These are phyloP conservation scores for Thielaviopsis euricoi DNA, from an alignment of 2,329 filamentous ascomycete species.

Conservation along the genomic window DNA sequence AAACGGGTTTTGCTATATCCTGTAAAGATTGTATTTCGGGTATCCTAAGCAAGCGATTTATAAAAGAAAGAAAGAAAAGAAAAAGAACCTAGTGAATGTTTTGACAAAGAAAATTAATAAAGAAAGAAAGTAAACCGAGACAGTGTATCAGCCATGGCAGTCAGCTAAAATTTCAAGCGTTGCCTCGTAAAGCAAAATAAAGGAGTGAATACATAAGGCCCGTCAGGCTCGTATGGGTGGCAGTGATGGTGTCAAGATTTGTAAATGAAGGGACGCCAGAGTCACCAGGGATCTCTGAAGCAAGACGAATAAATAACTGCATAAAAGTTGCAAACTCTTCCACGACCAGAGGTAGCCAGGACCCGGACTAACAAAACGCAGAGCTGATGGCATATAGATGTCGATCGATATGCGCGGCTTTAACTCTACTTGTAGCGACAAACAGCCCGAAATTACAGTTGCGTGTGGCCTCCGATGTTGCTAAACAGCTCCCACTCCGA, in stretches of 20 bases:
- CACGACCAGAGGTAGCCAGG: neutral
- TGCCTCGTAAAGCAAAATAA: neutral
- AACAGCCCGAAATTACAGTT: neutral
- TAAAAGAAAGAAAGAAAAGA: neutral
- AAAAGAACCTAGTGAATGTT: neutral
- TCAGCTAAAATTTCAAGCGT: too few species aligned
- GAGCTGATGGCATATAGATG: neutral
- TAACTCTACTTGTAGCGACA: neutral
- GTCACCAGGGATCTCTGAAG: neutral
- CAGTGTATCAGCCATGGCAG: neutral
- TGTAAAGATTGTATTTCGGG: slow-evolving; percentile 8
- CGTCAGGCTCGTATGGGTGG: neutral
- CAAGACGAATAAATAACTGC: neutral
- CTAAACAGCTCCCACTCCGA: slow-evolving; percentile 31
- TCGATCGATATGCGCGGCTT: neutral
- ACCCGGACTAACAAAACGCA: neutral
- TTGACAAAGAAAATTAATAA: neutral
- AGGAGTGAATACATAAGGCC: neutral
- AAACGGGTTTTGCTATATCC: neutral
- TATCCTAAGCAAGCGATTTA: slow-evolving; percentile 4
- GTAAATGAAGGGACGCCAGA: neutral
- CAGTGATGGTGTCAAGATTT: neutral
- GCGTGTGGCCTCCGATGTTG: slow-evolving; percentile 24
- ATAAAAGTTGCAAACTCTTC: neutral
- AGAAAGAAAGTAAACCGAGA: neutral